Conservation (phyloP, 331 rosid genomes). For the Erythrophleum ivorense region DNA sequence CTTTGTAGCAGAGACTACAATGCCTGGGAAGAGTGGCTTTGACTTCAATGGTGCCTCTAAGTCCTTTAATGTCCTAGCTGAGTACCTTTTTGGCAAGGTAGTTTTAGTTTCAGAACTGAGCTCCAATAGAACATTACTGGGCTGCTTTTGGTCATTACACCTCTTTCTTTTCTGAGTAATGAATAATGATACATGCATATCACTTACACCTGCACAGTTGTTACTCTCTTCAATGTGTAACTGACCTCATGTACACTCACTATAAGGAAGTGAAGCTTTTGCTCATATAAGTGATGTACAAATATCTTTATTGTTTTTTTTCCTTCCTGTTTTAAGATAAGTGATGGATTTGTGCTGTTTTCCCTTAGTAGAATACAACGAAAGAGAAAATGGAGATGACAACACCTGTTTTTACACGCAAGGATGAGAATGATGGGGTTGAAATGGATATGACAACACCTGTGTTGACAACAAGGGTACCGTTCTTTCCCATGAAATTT, state of each 20-base stretch:
- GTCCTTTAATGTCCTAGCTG: slow-evolving; percentile 89
- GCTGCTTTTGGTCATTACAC: slow-evolving; percentile 16
- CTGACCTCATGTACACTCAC: neutral
- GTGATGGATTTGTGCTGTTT: slow-evolving; percentile 26
- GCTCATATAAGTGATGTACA: neutral
- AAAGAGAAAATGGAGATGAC: slow-evolving; percentile 96
- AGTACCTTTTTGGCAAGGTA: slow-evolving; percentile 97
- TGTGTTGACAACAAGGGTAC: slow-evolving; percentile 59
- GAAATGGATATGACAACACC: slow-evolving; percentile 98
- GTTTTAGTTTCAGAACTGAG: slow-evolving; percentile 37
- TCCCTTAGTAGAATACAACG: slow-evolving; percentile 62
- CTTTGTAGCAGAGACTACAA: slow-evolving; percentile 83
- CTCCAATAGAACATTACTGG: neutral
- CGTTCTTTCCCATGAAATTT: slow-evolving; percentile 31
- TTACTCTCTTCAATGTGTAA: neutral
- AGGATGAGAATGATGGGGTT: slow-evolving; percentile 64
- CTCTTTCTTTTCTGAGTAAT: neutral
- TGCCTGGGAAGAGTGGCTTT: slow-evolving; percentile 91
- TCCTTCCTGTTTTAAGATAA: slow-evolving; percentile 1
- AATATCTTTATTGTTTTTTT: neutral
- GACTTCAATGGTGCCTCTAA: slow-evolving; percentile 77
- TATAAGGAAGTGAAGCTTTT: neutral
- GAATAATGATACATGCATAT: neutral
- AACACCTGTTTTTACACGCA: slow-evolving; percentile 82
- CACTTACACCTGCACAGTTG: neutral